Evolutionary conservation across 2,329 filamentous ascomycete genomes (phyloP), one percentile per base, ranked within the genome.

Genomic region (Penicillium palitans): DNA sequence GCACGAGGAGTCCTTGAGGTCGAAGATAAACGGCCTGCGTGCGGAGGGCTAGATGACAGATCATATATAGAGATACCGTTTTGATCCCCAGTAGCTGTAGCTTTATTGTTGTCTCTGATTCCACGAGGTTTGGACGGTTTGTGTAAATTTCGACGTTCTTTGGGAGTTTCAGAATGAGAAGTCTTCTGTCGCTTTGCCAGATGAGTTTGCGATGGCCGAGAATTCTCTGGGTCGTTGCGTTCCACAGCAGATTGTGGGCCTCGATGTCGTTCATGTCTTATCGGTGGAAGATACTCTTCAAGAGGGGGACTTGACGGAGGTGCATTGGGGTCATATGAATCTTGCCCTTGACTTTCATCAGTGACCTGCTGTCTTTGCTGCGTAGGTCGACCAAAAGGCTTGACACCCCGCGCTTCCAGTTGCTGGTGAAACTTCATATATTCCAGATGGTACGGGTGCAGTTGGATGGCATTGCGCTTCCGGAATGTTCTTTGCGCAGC

Each of bases 391-490:
- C 73, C 75, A 15, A 81, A 66, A 13, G 80, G 78, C 52, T 72
- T 75, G 9, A 81, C 46, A 2, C 80, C 79, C 50, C 78, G 64
- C 39, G 70, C 72, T 52, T 71, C 76, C 66, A 80, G 70, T 42
- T 72, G 72, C 35, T 63, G 70, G 45, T 72, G 70, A 61, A 81
- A 81, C 55, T 74, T 74, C 8, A 78, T 78, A 58, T 75, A 70
- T 60, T 82, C 80, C 17, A 80, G 63, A 0, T 75, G 66, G 57
- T 81, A 82, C 2, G 80, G 80, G 60, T 81, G 78, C 29, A 80
- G 60, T 55, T 82, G 80, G 49, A 80, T 80, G 8, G 78, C 74
- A 62, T 79, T 80, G 40, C 79, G 75, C 55, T 78, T 71, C 52
- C 80, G 72, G 24, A 81, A 66, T 4, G 67, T 68, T 56, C 76